phyloP scores from a whole-genome alignment of 2,329 filamentous ascomycete species.

The Aspergillus calidoustus region DNA sequence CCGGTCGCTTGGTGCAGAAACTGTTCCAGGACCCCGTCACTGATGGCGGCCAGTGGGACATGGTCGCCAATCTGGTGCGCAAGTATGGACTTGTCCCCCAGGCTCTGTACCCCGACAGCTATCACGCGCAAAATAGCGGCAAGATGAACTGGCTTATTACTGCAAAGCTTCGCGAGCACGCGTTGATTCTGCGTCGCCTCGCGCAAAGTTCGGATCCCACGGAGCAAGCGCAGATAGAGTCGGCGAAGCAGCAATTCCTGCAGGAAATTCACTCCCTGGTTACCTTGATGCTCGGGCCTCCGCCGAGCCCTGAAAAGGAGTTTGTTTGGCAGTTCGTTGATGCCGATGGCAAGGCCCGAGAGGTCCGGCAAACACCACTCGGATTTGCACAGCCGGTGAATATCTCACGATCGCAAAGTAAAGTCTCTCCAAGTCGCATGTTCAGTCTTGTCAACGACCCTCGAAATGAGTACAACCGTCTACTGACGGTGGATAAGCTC shows the following conservation, averaged over 20 bases:
- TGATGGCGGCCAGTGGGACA: slow-evolving; percentile 91
- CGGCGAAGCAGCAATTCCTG: slow-evolving; percentile 73
- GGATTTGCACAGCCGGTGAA: slow-evolving; percentile 63
- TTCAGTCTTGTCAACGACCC: slow-evolving; percentile 87
- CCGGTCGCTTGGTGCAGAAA: slow-evolving; percentile 72
- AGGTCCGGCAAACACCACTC: slow-evolving; percentile 68
- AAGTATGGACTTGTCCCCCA: slow-evolving; percentile 92
- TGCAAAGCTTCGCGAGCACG: slow-evolving; percentile 85
- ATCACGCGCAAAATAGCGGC: slow-evolving; percentile 73
- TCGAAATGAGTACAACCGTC: slow-evolving; percentile 71
- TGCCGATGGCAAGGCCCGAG: slow-evolving; percentile 65
- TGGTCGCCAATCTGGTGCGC: slow-evolving; percentile 81
- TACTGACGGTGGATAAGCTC: slow-evolving; percentile 76
- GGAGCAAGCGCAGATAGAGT: slow-evolving; percentile 43
- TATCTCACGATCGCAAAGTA: background rate
- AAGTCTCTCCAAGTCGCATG: slow-evolving; percentile 41
- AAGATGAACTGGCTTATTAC: slow-evolving; percentile 76
- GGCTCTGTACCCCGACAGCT: slow-evolving; percentile 78
- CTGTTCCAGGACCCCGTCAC: slow-evolving; percentile 70
- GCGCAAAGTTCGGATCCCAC: slow-evolving; percentile 44
- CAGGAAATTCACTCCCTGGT: slow-evolving; percentile 79
- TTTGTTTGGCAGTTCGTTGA: slow-evolving; percentile 84
- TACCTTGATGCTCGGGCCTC: slow-evolving; percentile 81
- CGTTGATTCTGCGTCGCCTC: slow-evolving; percentile 70
- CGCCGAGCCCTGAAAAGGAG: slow-evolving; percentile 68